Conservation (phyloP, 106 monocot species). For the Dendrobium officinale region DNA sequence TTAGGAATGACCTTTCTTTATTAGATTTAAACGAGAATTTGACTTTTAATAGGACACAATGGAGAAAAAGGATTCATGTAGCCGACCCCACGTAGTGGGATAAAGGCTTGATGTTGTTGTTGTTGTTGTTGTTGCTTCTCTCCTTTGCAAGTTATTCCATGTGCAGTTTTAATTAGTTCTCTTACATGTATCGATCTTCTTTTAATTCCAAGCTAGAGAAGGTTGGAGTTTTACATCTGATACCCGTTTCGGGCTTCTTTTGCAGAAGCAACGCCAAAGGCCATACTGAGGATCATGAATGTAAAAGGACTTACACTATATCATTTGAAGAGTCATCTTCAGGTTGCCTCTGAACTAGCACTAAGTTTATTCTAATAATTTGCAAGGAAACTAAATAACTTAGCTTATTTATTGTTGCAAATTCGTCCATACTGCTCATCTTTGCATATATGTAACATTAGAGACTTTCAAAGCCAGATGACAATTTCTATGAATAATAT, state of each 20-base stretch:
- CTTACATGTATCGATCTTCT: background rate
- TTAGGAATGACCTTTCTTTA: no score
- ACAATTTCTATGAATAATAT: background rate
- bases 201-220: background rate
- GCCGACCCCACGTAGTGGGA: no score
- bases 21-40: no score
- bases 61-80: no score
- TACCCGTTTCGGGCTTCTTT: background rate
- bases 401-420: background rate
- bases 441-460: background rate
- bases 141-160: background rate
- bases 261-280: constrained; percentile 11
- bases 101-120: no score
- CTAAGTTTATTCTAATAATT: background rate
- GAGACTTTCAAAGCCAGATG: background rate
- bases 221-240: background rate
- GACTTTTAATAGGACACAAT: no score
- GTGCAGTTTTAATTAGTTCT: background rate
- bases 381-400: background rate
- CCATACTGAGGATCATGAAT: constrained; percentile 13
- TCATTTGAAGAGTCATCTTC: constrained; percentile 14
- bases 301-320: constrained; percentile 11
- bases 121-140: no score
- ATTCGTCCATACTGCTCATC: background rate
- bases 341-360: background rate